Conservation (phyloP, 441 rosid genomes). For the Corymbia citriodora region DNA sequence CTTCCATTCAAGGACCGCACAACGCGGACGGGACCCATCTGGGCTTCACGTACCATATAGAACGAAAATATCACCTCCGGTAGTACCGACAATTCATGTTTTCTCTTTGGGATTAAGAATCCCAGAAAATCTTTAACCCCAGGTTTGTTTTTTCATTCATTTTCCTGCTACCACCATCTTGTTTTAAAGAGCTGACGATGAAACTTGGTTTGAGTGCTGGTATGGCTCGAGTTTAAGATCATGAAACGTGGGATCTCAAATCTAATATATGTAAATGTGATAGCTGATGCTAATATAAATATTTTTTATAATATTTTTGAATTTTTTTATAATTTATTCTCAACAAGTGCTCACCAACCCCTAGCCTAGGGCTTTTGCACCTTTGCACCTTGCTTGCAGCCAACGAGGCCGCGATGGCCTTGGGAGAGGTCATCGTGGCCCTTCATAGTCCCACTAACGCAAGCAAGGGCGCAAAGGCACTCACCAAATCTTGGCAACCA, state of each 20-base stretch:
- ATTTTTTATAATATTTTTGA: too few relatives aligned
- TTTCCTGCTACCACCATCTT: neutral
- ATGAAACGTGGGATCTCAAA: neutral
- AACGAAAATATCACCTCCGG: neutral
- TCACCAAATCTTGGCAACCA: too few relatives aligned
- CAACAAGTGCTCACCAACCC: too few relatives aligned
- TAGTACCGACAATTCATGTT: neutral
- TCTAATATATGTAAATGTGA: neutral
- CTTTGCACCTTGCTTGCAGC: too few relatives aligned
- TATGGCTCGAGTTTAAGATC: neutral
- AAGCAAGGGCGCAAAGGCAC: too few relatives aligned
- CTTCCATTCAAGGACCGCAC: neutral
- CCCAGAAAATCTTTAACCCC: neutral
- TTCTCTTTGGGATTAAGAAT: neutral
- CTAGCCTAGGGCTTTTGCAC: too few relatives aligned
- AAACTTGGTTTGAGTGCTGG: neutral
- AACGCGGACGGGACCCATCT: neutral
- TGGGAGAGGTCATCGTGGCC: too few relatives aligned
- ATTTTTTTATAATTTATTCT: too few relatives aligned
- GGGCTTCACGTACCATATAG: neutral
- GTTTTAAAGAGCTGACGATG: neutral
- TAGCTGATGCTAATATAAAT: accelerated
- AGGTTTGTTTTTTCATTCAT: neutral
- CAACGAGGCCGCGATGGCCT: too few relatives aligned
- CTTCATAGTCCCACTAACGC: too few relatives aligned